These are phyloP conservation scores for Tricholoma saponaceum DNA, from an alignment of 768 basidiomycete genomes.

Conservation along the genomic window DNA sequence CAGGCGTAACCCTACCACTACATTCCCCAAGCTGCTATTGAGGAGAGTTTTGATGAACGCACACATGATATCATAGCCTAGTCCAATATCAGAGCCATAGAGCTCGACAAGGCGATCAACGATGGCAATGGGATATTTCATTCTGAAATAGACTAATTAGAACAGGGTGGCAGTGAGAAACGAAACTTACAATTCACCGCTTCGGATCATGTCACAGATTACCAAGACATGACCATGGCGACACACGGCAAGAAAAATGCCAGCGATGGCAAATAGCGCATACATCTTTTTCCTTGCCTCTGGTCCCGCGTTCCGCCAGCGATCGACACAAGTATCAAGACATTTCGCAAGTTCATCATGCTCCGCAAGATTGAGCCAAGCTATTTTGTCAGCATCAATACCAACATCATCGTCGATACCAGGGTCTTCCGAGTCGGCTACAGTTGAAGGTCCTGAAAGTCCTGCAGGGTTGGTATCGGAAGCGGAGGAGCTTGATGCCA, in stretches of 20 bases:
- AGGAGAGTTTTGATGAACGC: constrained; percentile 18
- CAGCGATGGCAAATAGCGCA: constrained; percentile 9
- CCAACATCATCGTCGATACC: not conserved
- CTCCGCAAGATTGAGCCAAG: constrained; percentile 15
- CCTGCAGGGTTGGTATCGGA: too few species aligned
- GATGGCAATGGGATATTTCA: constrained; percentile 24
- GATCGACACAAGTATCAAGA: constrained; percentile 14
- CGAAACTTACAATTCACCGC: not conserved
- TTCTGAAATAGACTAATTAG: constrained; percentile 9
- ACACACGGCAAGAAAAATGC: constrained; percentile 22
- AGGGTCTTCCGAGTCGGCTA: too few species aligned
- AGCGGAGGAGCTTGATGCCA: too few species aligned
- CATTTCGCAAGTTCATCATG: constrained; percentile 8
- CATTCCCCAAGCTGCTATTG: constrained; percentile 15
- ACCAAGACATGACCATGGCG: constrained; percentile 23
- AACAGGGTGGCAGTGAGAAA: not conserved
- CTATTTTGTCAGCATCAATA: constrained; percentile 4
- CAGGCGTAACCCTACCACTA: constrained; percentile 2
- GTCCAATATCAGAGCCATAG: constrained; percentile 14
- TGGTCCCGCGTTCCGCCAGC: not conserved
- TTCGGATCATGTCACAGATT: too few species aligned
- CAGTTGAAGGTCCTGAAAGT: too few species aligned
- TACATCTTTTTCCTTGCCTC: constrained; percentile 18
- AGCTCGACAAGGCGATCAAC: constrained; percentile 15
- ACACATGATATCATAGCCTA: constrained; percentile 29